Evolutionary conservation across 1,139 yeast genomes (phyloP), one percentile per base, ranked within the genome.

Genomic region (Taphrina pruni): DNA sequence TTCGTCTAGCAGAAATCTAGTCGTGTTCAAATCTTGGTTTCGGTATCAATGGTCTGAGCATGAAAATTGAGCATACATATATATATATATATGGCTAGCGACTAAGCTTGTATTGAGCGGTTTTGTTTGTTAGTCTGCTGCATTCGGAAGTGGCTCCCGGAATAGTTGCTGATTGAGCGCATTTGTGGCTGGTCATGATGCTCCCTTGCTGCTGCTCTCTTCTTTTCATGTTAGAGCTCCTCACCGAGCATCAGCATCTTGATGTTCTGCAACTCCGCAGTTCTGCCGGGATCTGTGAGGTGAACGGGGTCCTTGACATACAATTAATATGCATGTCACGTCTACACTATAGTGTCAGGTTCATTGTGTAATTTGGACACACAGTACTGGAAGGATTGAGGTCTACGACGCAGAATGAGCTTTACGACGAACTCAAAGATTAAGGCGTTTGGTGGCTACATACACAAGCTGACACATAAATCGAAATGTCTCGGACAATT

Each of bases 401-500:
- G 32, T 26, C 26, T 46, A 11, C 20, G 11, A 11, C 56, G 39
- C 43, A 39, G 32, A 26, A 58, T 58, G 62, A 58, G 62, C 43
- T 85, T 88, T 77, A 83, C 80, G 62, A 81, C 83, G 26, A 83
- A 84, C 64, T 82, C 87, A 21, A 86, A 86, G 66, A 88, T 91
- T 73, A 78, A 82, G 72, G 85, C 87, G 71, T 89, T 88, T 75
- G 92, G 89, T 0, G 99, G 99, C 38, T 83, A 85, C 76, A 81
- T 94, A 52, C 78, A 85, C 75, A 93, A 93, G 79, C 81, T 93
- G 65, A 80, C 87, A 51, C 99, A 94, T 78, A 83, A 85, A 38
- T 90, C 97, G 9, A 74, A 76, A 12, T 77, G 79, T 56, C 88
- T 95, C n/a, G 88, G 96, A 67, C 88, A 96, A 67, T 43, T 58